These are phyloP conservation scores for Trichoderma asperelloides DNA, from an alignment of 495 filamentous ascomycete species.

Conservation along the genomic window DNA sequence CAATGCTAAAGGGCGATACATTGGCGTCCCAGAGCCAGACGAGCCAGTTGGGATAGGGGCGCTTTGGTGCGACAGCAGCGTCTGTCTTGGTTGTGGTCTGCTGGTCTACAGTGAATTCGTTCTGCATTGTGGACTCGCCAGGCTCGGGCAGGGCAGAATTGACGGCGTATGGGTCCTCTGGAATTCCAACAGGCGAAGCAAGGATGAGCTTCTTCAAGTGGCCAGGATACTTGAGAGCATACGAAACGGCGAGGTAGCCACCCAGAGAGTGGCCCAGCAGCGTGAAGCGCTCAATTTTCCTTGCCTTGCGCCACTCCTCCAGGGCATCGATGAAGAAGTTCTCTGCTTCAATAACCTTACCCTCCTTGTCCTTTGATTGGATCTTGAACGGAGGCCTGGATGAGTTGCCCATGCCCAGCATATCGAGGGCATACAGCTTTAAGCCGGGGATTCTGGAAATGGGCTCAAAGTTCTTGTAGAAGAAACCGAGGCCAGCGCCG, in stretches of 20 bases:
- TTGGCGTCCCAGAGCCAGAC: constrained; percentile 95
- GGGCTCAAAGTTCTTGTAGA: constrained; percentile 94
- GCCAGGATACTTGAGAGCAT: constrained; percentile 92
- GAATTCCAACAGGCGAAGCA: constrained; percentile 87
- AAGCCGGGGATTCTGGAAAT: constrained; percentile 69
- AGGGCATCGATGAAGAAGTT: constrained; percentile 93
- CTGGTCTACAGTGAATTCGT: constrained; percentile 72
- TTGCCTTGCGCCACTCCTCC: constrained; percentile 86
- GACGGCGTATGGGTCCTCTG: constrained; percentile 88
- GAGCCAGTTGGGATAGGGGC: constrained; percentile 73
- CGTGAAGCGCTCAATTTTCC: constrained; percentile 86
- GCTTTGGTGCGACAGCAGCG: constrained; percentile 23
- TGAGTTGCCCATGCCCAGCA: constrained; percentile 91
- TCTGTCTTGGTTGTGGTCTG: constrained; percentile 32
- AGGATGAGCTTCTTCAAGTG: constrained; percentile 91
- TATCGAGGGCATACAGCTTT: constrained; percentile 85
- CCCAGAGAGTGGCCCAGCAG: constrained; percentile 88
- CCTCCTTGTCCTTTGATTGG: constrained; percentile 68
- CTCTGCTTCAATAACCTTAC: constrained; percentile 83
- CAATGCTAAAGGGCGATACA: constrained; percentile 84
- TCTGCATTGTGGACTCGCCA: constrained; percentile 54
- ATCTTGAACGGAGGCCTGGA: constrained; percentile 75
- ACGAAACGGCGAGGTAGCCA: constrained; percentile 88
- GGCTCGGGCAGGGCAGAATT: constrained; percentile 73
- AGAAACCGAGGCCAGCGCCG: constrained; percentile 90